A percentile compares a stretch with the other conserved stretches of the same genome.
These are phyloP conservation scores for Westerdykella aurantiaca DNA, from an alignment of 2,329 filamentous ascomycete species.

Conservation along the genomic window DNA sequence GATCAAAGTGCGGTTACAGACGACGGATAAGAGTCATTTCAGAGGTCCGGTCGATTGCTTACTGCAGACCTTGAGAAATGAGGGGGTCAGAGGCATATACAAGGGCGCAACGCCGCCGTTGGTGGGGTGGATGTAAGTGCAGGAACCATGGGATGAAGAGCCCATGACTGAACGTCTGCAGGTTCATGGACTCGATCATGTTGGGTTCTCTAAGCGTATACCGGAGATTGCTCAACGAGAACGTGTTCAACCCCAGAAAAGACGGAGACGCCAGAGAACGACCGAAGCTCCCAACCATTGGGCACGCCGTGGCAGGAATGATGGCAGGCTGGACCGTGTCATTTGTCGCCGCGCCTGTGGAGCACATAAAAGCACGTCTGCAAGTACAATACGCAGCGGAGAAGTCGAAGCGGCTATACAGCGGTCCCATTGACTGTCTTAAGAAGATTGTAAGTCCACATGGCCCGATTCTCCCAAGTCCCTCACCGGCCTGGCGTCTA, in stretches of 20 bases:
- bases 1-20: conserved; percentile 92
- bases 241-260: conserved; percentile 61
- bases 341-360: conserved; percentile 87
- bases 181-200: conserved; percentile 49
- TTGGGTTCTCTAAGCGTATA: conserved; percentile 88
- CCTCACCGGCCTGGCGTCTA: no score
- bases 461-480: not conserved
- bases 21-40: conserved; percentile 71
- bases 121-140: conserved; percentile 84
- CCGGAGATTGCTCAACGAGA: conserved; percentile 72
- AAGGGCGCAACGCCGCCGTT: conserved; percentile 90
- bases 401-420: conserved; percentile 73
- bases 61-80: conserved; percentile 74
- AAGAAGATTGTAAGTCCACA: conserved; percentile 53
- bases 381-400: conserved; percentile 87
- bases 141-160: conserved; percentile 7
- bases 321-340: conserved; percentile 84
- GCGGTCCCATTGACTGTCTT: conserved; percentile 79
- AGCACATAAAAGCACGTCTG: conserved; percentile 89
- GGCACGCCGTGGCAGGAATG: conserved; percentile 82
- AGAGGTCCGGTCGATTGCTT: conserved; percentile 80
- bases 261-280: conserved; percentile 30
- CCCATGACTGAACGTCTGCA: conserved; percentile 11
- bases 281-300: conserved; percentile 62
- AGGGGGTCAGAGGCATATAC: conserved; percentile 81